Evolutionary conservation across 2,329 filamentous ascomycete genomes (phyloP), one percentile per base, ranked within the genome.

Genomic region (Verticillium tricorpus): DNA sequence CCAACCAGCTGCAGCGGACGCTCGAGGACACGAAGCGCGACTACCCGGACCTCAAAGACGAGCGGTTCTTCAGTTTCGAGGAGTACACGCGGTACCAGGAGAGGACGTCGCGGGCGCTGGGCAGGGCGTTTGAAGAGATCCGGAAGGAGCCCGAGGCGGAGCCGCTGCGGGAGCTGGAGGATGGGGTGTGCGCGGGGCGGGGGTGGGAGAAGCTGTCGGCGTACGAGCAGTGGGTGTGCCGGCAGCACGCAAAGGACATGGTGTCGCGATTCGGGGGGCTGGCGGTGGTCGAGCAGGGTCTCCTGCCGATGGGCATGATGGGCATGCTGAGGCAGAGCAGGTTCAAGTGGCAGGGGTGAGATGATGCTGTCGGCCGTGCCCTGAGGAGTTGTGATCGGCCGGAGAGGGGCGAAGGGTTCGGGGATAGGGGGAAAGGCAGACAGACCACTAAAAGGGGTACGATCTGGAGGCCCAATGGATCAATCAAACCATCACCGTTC

Each of bases 221-320:
- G 14, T 78, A 79, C 65, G 70, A 72, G 69, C 70, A 69, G 60
- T 79, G 77, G 77, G 69, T 76, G 11, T 69, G 70, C 56, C 66
- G 69, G 60, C 65, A 79, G 31, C 78, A 79, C 69, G 73, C 69
- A 0, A 66, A 69, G 17, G 76, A 78, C 61, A 72, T 79, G 69
- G 71, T 71, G 56, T 68, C 72, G 60, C 69, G 68, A 40, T 79
- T 79, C 71, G 77, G 77, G 0, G 74, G 76, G 1, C 61, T 78
- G 60, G 70, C 70, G 34, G 69, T 80, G 57, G 76, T 77, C 4
- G 75, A 78, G 62, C 67, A 70, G 56, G 74, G 74, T 1, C 60
- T 79, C 58, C 63, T 80, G 62, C 77, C 78, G 8, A 74, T 75
- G 66, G 76, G 76, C 4, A 67, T 78, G 67, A 70, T 78, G 56